Evolutionary conservation across 768 basidiomycete species (phyloP), one percentile per base, ranked within the genome.

Genomic region (Rubroboletus satanas): DNA sequence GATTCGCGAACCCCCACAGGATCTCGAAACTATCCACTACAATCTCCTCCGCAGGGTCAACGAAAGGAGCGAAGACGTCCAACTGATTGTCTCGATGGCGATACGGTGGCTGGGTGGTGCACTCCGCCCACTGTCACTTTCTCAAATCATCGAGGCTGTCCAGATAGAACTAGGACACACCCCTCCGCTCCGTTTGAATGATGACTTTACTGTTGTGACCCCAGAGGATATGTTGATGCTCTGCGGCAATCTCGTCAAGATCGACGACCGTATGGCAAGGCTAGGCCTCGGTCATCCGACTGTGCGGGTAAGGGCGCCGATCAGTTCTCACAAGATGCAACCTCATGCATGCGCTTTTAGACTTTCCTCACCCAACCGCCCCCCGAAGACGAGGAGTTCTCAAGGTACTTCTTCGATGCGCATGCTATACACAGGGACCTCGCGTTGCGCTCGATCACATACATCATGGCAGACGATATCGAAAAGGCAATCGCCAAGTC

Each of bases 401-500:
- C 45, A 14, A 45, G 17, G 41, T 66, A 68, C 32, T 67, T 66
- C 51, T 59, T 68, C 45, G 56, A 67, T 45, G 45, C 55, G 3
- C 59, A 63, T 42, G 39, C 47, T 9, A 52, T 64, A 26, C 65
- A 68, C 36, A 60, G 49, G 52, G 67, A 68, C 33, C 67, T 69
- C n/a, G 67, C 67, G 21, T 45, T 69, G 47, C 59, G 67, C 26
- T 67, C 65, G 15, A 66, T 68, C 47, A 69, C 60, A 21, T 69
- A 69, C 38, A 62, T 69, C 51, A 55, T 67, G 59, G 11, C 58
- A 4, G 58, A 55, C 6, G 66, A 69, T 28, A 62, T 67, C 28
- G 62, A 64, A 48, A 64, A 35, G 18, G 65, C 61, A 5, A 66
- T 68, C 49, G 28, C 28, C 9, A 63, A 43, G 53, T 68, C 66